Evolutionary conservation across 2,329 filamentous ascomycete species (phyloP).

Genomic region (Aspergillus viridinutans): DNA sequence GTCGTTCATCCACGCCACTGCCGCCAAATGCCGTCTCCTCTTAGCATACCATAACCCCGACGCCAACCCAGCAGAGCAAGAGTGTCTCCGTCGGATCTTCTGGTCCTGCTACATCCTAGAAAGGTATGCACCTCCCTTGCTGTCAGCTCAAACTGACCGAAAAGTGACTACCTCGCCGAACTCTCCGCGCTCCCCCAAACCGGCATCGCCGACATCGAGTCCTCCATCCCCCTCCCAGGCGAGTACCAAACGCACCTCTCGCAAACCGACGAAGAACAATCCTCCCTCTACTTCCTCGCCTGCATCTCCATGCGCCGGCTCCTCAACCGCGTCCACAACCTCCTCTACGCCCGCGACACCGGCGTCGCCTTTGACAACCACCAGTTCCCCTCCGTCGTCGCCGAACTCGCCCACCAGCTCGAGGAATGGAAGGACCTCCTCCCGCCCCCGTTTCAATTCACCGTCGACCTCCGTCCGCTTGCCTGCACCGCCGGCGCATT

Average conservation of each 20-base stretch:
- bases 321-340: constrained; percentile 22
- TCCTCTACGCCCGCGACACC: constrained; percentile 46
- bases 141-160: not conserved
- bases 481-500: constrained; percentile 46
- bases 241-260: constrained; percentile 45
- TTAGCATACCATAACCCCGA: constrained; percentile 41
- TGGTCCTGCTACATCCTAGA: constrained; percentile 55
- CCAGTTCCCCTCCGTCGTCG: constrained; percentile 47
- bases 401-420: constrained; percentile 31
- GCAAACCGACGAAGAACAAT: constrained; percentile 42
- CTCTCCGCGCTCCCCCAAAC: constrained; percentile 49
- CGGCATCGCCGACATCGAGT: constrained; percentile 51
- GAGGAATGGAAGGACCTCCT: constrained; percentile 33
- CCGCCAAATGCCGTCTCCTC: constrained; percentile 49
- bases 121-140: constrained; percentile 29
- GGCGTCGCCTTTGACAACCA: constrained; percentile 44
- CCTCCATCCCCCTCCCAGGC: constrained; percentile 47
- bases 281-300: constrained; percentile 51
- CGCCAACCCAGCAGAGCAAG: constrained; percentile 39
- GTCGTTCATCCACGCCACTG: constrained; percentile 49
- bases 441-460: constrained; percentile 28
- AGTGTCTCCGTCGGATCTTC: constrained; percentile 50
- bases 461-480: constrained; percentile 27
- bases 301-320: constrained; percentile 42
- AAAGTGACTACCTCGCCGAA: constrained; percentile 51